These are phyloP conservation scores for Moringa oleifera DNA, from an alignment of 345 rosid genomes.

Conservation along the genomic window DNA sequence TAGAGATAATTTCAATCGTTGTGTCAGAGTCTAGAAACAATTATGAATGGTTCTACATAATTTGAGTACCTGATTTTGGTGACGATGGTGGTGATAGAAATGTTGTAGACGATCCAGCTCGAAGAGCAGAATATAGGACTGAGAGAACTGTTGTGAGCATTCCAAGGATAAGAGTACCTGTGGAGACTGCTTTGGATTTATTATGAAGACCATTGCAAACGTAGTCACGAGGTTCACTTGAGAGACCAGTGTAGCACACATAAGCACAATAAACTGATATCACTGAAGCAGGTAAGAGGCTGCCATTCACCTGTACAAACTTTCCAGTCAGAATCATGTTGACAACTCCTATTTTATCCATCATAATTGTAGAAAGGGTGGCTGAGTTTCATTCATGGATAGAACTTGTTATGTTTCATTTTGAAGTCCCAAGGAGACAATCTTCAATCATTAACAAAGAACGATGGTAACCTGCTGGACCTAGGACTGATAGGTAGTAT, in stretches of 20 bases:
- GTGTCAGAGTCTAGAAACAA: neutral
- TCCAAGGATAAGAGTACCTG: constrained; percentile 78
- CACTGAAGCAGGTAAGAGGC: constrained; percentile 96
- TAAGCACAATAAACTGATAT: constrained; percentile 88
- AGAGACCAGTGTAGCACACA: constrained; percentile 93
- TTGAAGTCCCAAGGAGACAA: too few relatives aligned
- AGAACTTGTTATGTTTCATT: neutral
- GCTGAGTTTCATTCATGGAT: neutral
- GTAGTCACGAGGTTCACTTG: constrained; percentile 91
- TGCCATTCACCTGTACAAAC: constrained; percentile 71
- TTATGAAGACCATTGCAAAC: constrained; percentile 87
- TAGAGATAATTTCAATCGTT: too few relatives aligned
- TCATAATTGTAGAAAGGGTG: too few relatives aligned
- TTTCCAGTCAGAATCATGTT: constrained; percentile 14
- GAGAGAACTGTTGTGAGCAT: constrained; percentile 92
- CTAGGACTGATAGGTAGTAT: neutral
- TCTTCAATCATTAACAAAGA: too few relatives aligned
- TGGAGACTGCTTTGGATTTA: constrained; percentile 65
- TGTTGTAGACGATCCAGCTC: constrained; percentile 91
- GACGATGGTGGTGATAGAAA: constrained; percentile 89
- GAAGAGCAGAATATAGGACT: constrained; percentile 80
- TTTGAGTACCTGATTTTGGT: constrained; percentile 64
- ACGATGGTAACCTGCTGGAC: too few relatives aligned
- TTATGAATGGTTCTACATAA: neutral
- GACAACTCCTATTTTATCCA: too few relatives aligned